Evolutionary conservation across 495 filamentous ascomycete genomes (phyloP), one percentile per base, ranked within the genome.

Genomic region (Neurospora sp.): DNA sequence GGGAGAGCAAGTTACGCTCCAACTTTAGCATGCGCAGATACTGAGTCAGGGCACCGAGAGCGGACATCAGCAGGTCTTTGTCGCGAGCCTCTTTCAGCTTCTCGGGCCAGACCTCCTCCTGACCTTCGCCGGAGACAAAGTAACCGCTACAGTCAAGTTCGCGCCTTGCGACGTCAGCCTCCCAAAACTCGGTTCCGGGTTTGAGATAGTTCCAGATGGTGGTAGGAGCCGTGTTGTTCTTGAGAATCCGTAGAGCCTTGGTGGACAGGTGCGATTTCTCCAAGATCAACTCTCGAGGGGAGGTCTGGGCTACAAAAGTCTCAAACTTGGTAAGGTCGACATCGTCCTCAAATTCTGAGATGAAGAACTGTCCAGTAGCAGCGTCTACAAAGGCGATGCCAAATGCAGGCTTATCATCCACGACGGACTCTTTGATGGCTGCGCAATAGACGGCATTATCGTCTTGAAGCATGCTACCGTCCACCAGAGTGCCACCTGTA

Each of bases 361-460:
- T 77, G 75, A 93, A 94, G 82, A 99, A 99, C 77, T 97, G 94
- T 18, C 94, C 96, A 1, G 95, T 98, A 4, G 96, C 94, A 9
- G 96, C 94, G 78, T 99, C 96, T 31, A 98, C 94, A 80, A 98
- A 98, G 1, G 93, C 89, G 53, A 98, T 89, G 18, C 96, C 96
- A 79, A 98, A 98, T 1, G 89, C 89, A 27, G 96, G 95, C 46
- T 89, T 86, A 46, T 90, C 90, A 71, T 94, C 91, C 3, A 91
- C 82, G 22, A 92, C 86, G 0, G 88, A 89, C 79, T 98, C 95
- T 81, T 98, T 98, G 81, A 99, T 96, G 3, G 96, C 93, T 71
- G 95, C 93, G 82, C 96, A 99, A 81, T 91, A 99, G 0, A 93
- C 96, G 3, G 96, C 94, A 91, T 97, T 97, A 78, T 98, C 96